Base-by-base conservation (phyloP, 2,329 filamentous ascomycete genomes). In the Pseudocercospora ulei region DNA sequence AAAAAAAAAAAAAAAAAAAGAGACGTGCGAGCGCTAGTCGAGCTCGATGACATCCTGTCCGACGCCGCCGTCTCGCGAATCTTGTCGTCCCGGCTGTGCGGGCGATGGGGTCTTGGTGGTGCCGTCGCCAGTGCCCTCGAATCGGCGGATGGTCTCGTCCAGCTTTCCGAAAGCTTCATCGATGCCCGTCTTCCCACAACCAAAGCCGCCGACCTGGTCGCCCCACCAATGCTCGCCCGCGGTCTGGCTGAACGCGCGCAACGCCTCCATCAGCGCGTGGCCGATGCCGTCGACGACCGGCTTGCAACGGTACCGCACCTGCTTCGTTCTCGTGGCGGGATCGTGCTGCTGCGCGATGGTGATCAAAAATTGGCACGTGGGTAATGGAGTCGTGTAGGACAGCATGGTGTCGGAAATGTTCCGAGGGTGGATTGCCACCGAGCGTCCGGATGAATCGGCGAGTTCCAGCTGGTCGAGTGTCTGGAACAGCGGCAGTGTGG, bases 401-500 rank as follows among this genome's bases (percentile, higher is more conserved):
- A 69, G 28, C 12, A 57, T 57, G 48, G 63, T 66, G 33, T 55
- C 57, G 19, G 58, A 53, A 4, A 62, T 41, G 8, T 51, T 46
- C 26, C 62, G 61, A 4, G 56, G 38, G 3, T 66, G 44, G 3
- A 51, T 33, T 7, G 47, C 24, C 1, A 29, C 37, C 9, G 28
- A 34, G 4, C 24, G 20, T 5, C 39, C 26, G 20, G 30, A 4
- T 3, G 41, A 24, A 24, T 56, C 44, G 5, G 31, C 27, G 5
- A 25, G 61, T 48, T 82, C 76, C 13, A 87, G 68, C 22, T 64
- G 62, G 44, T 76, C 70, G 2, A 87, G 61, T 1, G 70, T 72
- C 31, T 67, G 67, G 11, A 84, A 63, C n/a, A 84, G 62, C 0
- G 79, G 76, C 3, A 85, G 67, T 4, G 81, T 60, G 67, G 71